These are phyloP conservation scores for Paecilomyces sp. DNA, from an alignment of 2,329 filamentous ascomycete species.

Conservation along the genomic window DNA sequence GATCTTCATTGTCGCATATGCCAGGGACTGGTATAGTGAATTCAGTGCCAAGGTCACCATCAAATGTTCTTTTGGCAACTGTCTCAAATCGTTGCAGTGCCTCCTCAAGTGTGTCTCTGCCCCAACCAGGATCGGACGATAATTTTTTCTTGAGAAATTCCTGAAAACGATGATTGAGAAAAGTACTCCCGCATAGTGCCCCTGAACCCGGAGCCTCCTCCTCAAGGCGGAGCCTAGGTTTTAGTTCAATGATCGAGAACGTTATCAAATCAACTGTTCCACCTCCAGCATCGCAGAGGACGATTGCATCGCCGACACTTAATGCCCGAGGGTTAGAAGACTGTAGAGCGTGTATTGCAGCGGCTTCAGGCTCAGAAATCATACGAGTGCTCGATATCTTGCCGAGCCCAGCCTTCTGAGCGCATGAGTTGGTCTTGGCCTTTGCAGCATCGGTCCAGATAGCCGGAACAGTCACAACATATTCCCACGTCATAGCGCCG, in stretches of 20 bases:
- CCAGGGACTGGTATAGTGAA: conserved; percentile 17
- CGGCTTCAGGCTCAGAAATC: conserved; percentile 17
- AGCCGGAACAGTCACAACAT: conserved; percentile 21
- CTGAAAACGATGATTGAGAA: conserved; percentile 20
- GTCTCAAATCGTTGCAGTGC: conserved; percentile 19
- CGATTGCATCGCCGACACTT: conserved; percentile 14
- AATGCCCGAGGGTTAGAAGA: conserved; percentile 4
- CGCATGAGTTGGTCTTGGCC: conserved; percentile 7
- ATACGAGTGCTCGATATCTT: conserved; percentile 7
- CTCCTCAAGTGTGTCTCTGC: conserved; percentile 15
- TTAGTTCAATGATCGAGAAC: conserved; percentile 16
- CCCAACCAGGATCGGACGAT: conserved; percentile 11
- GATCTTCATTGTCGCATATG: conserved; percentile 10
- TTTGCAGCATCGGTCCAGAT: conserved; percentile 21
- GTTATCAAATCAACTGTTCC: conserved; percentile 24
- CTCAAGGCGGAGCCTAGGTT: conserved; percentile 15
- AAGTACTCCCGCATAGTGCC: conserved; percentile 19
- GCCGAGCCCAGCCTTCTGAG: conserved; percentile 8
- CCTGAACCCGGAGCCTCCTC: conserved; percentile 18
- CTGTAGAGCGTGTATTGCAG: conserved; percentile 12
- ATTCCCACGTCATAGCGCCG: conserved; percentile 9
- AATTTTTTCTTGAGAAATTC: conserved; percentile 12
- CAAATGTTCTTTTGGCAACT: conserved; percentile 15
- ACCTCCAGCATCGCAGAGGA: conserved; percentile 21
- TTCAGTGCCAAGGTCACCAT: conserved; percentile 8